Evolutionary conservation across 1,139 yeast species (phyloP).

Genomic region (Taphrina populina): DNA sequence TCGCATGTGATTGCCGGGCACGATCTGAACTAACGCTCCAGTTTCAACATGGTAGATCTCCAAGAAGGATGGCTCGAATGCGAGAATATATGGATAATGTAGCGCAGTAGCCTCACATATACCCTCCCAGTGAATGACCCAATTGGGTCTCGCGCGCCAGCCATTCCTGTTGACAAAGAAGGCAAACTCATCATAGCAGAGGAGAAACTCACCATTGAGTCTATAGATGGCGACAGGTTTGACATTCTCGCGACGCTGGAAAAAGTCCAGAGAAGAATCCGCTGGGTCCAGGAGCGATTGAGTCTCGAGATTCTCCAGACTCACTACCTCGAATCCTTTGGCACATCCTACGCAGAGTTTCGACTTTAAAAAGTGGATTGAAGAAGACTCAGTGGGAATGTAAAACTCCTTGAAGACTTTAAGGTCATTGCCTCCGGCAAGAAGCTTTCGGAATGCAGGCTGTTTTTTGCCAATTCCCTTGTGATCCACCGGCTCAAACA

Average conservation of each 20-base stretch:
- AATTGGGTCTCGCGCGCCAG: slow-evolving; percentile 91
- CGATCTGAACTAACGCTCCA: slow-evolving; percentile 79
- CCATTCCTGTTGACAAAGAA: slow-evolving; percentile 93
- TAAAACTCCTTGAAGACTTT: slow-evolving; percentile 74
- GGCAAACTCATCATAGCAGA: slow-evolving; percentile 65
- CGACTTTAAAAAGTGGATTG: slow-evolving; percentile 84
- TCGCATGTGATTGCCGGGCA: slow-evolving; percentile 90
- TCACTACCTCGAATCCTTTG: slow-evolving; percentile 90
- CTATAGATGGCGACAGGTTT: slow-evolving; percentile 91
- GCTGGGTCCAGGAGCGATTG: slow-evolving; percentile 89
- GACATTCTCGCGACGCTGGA: slow-evolving; percentile 77
- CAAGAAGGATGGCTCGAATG: slow-evolving; percentile 85
- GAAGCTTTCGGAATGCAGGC: slow-evolving; percentile 54
- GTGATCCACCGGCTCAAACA: slow-evolving; percentile 79
- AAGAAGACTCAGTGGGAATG: slow-evolving; percentile 84
- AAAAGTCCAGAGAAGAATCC: slow-evolving; percentile 93
- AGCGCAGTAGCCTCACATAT: slow-evolving; percentile 87
- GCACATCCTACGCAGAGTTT: slow-evolving; percentile 93
- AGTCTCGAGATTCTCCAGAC: slow-evolving; percentile 70
- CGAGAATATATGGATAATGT: slow-evolving; percentile 87
- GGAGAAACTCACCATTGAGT: slow-evolving; percentile 79
- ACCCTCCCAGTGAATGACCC: slow-evolving; percentile 97
- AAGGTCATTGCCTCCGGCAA: slow-evolving; percentile 52
- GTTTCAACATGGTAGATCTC: slow-evolving; percentile 91
- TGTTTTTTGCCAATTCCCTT: slow-evolving; percentile 46